Evolutionary conservation across 1,284 basidiomycete species (phyloP).

Genomic region (Moniliella sp.): DNA sequence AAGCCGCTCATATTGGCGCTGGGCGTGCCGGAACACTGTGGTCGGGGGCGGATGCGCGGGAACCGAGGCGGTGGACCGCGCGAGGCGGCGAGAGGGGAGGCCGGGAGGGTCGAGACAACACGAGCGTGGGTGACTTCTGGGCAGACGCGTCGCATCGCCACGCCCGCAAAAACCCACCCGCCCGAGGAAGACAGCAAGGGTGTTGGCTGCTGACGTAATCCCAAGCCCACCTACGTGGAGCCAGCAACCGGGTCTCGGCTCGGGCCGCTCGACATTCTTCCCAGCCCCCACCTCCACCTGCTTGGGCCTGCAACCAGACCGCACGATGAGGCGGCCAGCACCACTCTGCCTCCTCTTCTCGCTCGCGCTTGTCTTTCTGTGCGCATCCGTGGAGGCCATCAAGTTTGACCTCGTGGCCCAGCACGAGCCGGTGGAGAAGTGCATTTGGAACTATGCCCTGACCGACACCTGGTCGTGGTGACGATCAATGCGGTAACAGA

Average conservation of each 20-base stretch:
- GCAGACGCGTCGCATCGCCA: too few species aligned
- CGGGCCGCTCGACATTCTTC: neutral
- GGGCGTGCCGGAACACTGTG: neutral
- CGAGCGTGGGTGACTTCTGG: neutral
- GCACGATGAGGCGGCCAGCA: neutral
- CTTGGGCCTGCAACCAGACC: neutral
- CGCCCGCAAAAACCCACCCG: too few species aligned
- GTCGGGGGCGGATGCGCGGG: too few species aligned
- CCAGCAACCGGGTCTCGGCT: neutral
- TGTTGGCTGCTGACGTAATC: too few species aligned
- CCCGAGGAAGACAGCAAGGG: too few species aligned
- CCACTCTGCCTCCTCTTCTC: neutral
- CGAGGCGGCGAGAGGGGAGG: neutral
- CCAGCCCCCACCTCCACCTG: neutral
- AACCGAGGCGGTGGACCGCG: too few species aligned
- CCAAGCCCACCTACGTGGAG: neutral
- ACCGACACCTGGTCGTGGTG: constrained; percentile 42
- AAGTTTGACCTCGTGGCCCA: constrained; percentile 23
- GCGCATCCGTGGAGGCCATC: too few species aligned
- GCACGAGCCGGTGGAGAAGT: constrained; percentile 13
- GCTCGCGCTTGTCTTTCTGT: neutral
- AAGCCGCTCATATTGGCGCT: neutral
- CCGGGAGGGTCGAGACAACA: neutral
- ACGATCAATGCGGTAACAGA: constrained; percentile 58
- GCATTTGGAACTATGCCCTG: constrained; percentile 33